Base-by-base conservation (phyloP, 805 yeast species). In the Cyberlindnera amylophila region DNA sequence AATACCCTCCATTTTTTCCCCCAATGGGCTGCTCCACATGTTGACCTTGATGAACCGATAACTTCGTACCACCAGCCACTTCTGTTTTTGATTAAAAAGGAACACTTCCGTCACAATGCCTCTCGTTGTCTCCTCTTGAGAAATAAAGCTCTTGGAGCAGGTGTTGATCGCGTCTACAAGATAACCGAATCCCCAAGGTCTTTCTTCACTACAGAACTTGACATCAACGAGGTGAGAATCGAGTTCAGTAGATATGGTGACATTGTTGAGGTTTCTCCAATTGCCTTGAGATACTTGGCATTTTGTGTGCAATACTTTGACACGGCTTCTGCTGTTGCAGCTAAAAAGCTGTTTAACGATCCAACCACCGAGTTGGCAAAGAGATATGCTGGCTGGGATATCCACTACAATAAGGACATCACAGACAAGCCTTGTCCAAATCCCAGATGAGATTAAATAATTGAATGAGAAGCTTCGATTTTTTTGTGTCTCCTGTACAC, bases 381-480 rank as follows among this genome's bases (percentile, higher is more conserved):
- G 4, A 77, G 72, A 50, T 85, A 81, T 52, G 59, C 58, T 10
- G 74, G 67, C 4, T 86, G 93, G 93, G 61, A 69, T 7, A 62
- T 81, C 2, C 74, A 80, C 78, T 86, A 76, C 50, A 86, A 83
- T 0, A 72, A 71, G 34, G 95, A 86, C 58, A 74, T 76, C 1
- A 70, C 86, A 6, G 89, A 83, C 50, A 67, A 61, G 44, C 79
- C 80, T 5, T 72, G 81, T 61, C 14, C 40, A 3, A 28, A 24
- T 9, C 24, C 24, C 24, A 21, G 24, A 21, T 21, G 24, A 21
- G 24, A 21, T 21, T 9, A 21, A 21, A 21, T 21, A n/a, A 12
- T 27, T 8, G 6, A 27, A 6, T 27, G 5, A 12, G 14, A 27
- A 11, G 30, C 5, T 9, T 33, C 21, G 27, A 21, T 4, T 13